Evolutionary conservation across 805 yeast genomes (phyloP), one percentile per base, ranked within the genome.

Genomic region (Metschnikowia hibisci): DNA sequence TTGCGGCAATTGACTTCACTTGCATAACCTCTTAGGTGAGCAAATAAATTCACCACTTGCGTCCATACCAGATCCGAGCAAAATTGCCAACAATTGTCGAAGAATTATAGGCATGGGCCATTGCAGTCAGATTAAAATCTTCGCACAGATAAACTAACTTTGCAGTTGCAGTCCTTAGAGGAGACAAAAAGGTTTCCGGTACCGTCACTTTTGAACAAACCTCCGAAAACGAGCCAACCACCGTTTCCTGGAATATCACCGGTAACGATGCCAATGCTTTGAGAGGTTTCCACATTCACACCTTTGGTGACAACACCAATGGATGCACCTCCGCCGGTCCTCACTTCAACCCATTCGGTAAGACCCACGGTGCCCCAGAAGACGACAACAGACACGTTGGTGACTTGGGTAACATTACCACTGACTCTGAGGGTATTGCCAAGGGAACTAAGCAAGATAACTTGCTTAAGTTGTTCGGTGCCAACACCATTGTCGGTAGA

Each of bases 271-370:
- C 97, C 48, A 84, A 87, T 61, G 91, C 96, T 40, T 73, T 77
- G 64, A 83, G 96, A 71, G 99, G 99, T 42, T 91, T 93, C 96
- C 99, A 93, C 78, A 74, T 93, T 64, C 99, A 93, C 73, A 84
- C 87, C 64, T 93, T 93, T 62, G 99, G 99, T 74, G 99, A 93
- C 77, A 88, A 87, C 82, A 88, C 99, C 72, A 93, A 93, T 68
- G 99, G 99, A 55, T 93, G 99, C 76, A 91, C 96, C 48, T 87
- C 96, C 54, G 96, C 97, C 43, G 97, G 97, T 63, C 96, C 96
- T 47, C 97, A 90, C 74, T 89, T 88, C 80, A 71, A 90, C 79
- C 96, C 96, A 55, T 84, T 84, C 65, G 76, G 79, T 50, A 84
- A 85, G 76, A 79, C 79, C 54, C 97, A 89, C 67, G 97, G 97